Percentiles rank a stretch among this genome's conserved stretches.
Conservation (phyloP, 306 rosid species). For the Delonix regia region DNA sequence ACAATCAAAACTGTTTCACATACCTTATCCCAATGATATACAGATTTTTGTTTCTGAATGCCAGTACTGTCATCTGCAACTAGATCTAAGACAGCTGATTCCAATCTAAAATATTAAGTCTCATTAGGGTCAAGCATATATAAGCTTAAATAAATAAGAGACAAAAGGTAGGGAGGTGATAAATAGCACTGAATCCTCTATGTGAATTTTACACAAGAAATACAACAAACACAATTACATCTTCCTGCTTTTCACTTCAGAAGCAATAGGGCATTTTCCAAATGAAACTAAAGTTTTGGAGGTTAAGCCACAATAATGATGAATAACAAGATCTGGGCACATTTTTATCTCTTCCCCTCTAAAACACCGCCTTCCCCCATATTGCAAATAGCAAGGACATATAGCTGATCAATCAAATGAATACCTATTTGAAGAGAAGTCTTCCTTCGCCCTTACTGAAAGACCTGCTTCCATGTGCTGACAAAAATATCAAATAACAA, state of each 20-base stretch:
- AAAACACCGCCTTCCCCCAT: not conserved
- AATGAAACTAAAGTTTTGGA: not conserved
- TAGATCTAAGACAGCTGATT: conserved; percentile 84
- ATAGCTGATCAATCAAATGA: conserved; percentile 4
- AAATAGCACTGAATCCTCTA: conserved; percentile 26
- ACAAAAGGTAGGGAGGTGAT: not conserved
- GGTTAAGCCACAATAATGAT: not conserved
- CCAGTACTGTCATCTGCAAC: conserved; percentile 86
- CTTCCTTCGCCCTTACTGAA: conserved; percentile 71
- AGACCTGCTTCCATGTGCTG: conserved; percentile 95
- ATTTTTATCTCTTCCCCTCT: conserved; percentile 3
- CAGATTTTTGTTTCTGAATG: conserved; percentile 84
- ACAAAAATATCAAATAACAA: conserved; percentile 33
- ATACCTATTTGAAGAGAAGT: conserved; percentile 77
- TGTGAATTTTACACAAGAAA: conserved; percentile 16
- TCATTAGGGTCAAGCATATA: conserved; percentile 35
- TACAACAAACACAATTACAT: not conserved
- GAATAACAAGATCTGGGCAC: not conserved
- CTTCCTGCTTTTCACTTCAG: conserved; percentile 18
- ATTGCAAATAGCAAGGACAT: not conserved
- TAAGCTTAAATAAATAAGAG: not conserved
- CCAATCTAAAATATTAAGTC: conserved; percentile 62
- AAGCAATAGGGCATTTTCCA: not conserved
- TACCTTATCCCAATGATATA: conserved; percentile 96
- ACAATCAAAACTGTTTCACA: conserved; percentile 11